phyloP scores from a whole-genome alignment of 164 flowering plant species.

The Cinnamomum micranthum region DNA sequence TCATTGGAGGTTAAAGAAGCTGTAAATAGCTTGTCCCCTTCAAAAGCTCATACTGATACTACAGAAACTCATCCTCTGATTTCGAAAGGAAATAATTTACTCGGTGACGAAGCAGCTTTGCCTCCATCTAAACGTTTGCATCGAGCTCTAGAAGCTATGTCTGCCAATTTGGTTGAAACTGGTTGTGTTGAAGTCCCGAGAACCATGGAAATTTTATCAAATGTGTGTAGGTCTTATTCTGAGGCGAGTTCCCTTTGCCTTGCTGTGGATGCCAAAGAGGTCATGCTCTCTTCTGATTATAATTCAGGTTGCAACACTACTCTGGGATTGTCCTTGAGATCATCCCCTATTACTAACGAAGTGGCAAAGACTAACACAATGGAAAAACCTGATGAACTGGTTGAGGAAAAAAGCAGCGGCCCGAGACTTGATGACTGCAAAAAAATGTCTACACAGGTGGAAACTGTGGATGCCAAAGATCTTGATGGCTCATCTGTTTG shows the following conservation, averaged over 20 bases:
- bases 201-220: slow-evolving; percentile 8
- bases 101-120: slow-evolving; percentile 78
- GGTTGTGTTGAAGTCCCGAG: slow-evolving; percentile 19
- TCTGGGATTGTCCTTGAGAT: slow-evolving; percentile 16
- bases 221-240: slow-evolving; percentile 21
- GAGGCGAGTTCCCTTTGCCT: slow-evolving; percentile 13
- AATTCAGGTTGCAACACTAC: slow-evolving; percentile 11
- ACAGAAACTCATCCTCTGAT: slow-evolving; percentile 21
- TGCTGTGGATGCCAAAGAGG: slow-evolving; percentile 12
- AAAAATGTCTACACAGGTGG: slow-evolving; percentile 15
- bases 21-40: slow-evolving; percentile 26
- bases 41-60: slow-evolving; percentile 17
- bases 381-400: slow-evolving; percentile 14
- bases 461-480: slow-evolving; percentile 15
- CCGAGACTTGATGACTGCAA: slow-evolving; percentile 11
- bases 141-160: slow-evolving; percentile 92
- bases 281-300: slow-evolving; percentile 13
- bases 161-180: slow-evolving; percentile 81
- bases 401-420: slow-evolving; percentile 8
- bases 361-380: slow-evolving; percentile 11
- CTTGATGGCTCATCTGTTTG: slow-evolving; percentile 9
- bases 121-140: slow-evolving; percentile 96
- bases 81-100: slow-evolving; percentile 43
- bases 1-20: slow-evolving; percentile 22
- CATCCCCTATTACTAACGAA: slow-evolving; percentile 13